Percentiles rank a stretch among this genome's conserved stretches.
Evolutionary conservation across 495 filamentous ascomycete species (phyloP).

Genomic region (Alectoria sarmentosa): DNA sequence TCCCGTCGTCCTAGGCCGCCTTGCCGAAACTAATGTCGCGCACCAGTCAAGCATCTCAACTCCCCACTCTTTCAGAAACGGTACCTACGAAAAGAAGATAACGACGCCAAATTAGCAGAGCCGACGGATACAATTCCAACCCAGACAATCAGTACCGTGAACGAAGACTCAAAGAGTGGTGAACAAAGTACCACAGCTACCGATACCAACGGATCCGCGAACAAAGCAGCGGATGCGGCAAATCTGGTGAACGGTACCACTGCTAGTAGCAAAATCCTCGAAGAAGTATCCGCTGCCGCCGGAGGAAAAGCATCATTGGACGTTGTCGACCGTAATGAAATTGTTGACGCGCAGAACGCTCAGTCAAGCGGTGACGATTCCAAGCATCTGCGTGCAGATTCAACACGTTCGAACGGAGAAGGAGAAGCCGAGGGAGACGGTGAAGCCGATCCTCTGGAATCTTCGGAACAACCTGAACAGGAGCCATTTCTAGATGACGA

Average conservation of each 20-base stretch:
- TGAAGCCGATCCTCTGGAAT: neutral
- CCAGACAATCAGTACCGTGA: neutral
- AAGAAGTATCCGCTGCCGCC: neutral
- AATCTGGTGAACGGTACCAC: neutral
- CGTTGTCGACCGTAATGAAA: neutral
- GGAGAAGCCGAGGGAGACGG: neutral
- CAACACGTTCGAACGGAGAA: neutral
- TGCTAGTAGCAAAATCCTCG: neutral
- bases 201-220: neutral
- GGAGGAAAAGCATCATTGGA: neutral
- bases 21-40: neutral
- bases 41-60: neutral
- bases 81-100: neutral
- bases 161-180: neutral
- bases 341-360: neutral
- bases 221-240: neutral
- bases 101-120: neutral
- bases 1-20: neutral
- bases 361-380: neutral
- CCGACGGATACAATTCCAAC: neutral
- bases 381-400: neutral
- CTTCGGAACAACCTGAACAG: neutral
- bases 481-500: neutral
- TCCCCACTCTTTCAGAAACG: conserved; percentile 2
- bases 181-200: neutral